Base-by-base conservation (phyloP, 73 alveolate species). In the Loxodes magnus region DNA sequence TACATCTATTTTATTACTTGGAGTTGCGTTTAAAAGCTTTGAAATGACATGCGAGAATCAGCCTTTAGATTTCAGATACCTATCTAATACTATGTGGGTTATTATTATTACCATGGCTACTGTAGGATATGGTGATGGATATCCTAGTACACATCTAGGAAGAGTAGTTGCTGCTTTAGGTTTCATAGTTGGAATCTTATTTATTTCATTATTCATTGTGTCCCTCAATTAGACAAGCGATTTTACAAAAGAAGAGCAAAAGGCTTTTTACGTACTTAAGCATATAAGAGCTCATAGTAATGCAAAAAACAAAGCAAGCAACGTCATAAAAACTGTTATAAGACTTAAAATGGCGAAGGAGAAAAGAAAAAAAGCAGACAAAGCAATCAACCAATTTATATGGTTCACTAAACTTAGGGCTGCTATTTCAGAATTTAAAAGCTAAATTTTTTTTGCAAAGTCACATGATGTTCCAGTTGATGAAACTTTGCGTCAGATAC, bases 81-180 rank as follows among this genome's bases (percentile, higher is more conserved):
- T 28, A 10, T 7, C 52, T 14, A 38, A 38, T 12, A 28, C 31
- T 5, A 14, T 22, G 52, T 38, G 52, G 52, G 5, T 7, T 12
- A 5, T 28, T 7, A 38, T 38, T 14, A 38, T 38, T 28, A 38
- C 52, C n/a, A 38, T 38, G 52, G 19, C 52, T 14, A 38, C 52
- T 7, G 52, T 38, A 5, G 52, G 52, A 7, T 38, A 38, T 12
- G 52, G 52, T 12, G 52, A 38, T 12, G 52, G n/a, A 7, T 38
- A 38, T 12, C 52, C 52, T 7, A 38, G 19, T 7, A 38, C 52
- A 7, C 31, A 38, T 12, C n/a, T 12, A 14, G 52, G 52, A 5
- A 5, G 52, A 12, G 37, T 12, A 7, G 9, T 38, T 38, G 19
- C 19, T 7, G n/a, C 6, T 38, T 7, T 38, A 7, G 19, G 31